Percentiles rank a stretch among this genome's conserved stretches.
Conservation (phyloP, 495 filamentous ascomycete genomes). For the Chaetomium tenue region DNA sequence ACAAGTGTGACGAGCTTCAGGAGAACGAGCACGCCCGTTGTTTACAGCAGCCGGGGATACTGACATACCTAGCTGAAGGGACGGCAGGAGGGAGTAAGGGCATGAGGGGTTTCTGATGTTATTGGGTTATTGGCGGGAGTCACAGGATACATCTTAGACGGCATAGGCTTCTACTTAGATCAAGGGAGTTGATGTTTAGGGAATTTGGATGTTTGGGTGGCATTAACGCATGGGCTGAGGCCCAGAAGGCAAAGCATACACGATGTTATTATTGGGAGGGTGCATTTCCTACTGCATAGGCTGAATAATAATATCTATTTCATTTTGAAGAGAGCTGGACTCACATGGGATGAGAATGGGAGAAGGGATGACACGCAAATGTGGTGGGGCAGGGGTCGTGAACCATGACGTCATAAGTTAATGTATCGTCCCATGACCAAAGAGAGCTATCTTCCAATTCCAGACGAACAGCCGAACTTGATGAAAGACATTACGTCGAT, state of each 20-base stretch:
- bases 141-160: too few species aligned
- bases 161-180: too few species aligned
- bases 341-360: not conserved
- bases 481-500: not conserved
- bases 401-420: not conserved
- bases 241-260: not conserved
- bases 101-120: too few species aligned
- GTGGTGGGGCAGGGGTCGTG: not conserved
- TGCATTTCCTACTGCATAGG: not conserved
- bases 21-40: slow-evolving; percentile 7
- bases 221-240: not conserved
- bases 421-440: not conserved
- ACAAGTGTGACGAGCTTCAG: slow-evolving; percentile 29
- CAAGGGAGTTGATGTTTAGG: too few species aligned
- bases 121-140: too few species aligned
- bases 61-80: not conserved
- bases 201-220: too few species aligned
- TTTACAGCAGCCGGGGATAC: not conserved
- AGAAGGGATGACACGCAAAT: not conserved
- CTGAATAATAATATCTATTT: too few species aligned
- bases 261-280: not conserved
- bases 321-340: too few species aligned
- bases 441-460: not conserved
- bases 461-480: too few species aligned
- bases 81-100: not conserved